Base-by-base conservation (phyloP, 1,284 basidiomycete species). In the Wolfiporia cocos region DNA sequence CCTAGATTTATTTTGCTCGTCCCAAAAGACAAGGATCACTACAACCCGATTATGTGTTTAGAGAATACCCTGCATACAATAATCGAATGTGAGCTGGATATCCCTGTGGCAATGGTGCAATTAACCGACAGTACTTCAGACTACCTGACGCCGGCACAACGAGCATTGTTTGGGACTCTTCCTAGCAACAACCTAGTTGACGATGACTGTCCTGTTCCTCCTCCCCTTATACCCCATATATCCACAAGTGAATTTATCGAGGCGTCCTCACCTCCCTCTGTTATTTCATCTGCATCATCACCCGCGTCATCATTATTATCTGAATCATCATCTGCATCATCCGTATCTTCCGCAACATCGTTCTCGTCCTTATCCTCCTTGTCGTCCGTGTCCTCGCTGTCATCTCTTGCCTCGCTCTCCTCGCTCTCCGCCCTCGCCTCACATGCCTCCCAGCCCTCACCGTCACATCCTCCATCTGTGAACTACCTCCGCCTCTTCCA, bases 21-120 rank as follows among this genome's bases (percentile, higher is more conserved):
- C 33, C 86, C 86, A 15, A 86, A 80, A 56, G 86, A 89, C 65
- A 77, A 77, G 50, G 83, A 89, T 52, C 83, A 86, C 53, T 88
- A 87, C 57, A 82, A 83, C 56, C 86, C 86, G 12, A 78, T 88
- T 42, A 72, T 81, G 68, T 81, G 82, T 52, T 65, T 88, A 24
- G 79, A 85, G 62, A 69, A 70, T 49, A 73, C 78, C 5, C 59
- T 88, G 24, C 71, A 79, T 58, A 77, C 74, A 37, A 86, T 88
- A 31, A 60, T 86, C 44, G 73, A 85, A 64, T 69, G 85, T 85
- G 50, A 40, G n/a, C n/a, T n/a, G n/a, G n/a, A n/a, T n/a, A n/a
- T n/a, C n/a, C n/a, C n/a, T n/a, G n/a, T n/a, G n/a, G n/a, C n/a
- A n/a, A n/a, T 20, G 33, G 14, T 11, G 24, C 31, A 19, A 26